These are phyloP conservation scores for Lichtheimia hyalospora DNA, from an alignment of 371 early-diverging fungal genomes.

Conservation along the genomic window DNA sequence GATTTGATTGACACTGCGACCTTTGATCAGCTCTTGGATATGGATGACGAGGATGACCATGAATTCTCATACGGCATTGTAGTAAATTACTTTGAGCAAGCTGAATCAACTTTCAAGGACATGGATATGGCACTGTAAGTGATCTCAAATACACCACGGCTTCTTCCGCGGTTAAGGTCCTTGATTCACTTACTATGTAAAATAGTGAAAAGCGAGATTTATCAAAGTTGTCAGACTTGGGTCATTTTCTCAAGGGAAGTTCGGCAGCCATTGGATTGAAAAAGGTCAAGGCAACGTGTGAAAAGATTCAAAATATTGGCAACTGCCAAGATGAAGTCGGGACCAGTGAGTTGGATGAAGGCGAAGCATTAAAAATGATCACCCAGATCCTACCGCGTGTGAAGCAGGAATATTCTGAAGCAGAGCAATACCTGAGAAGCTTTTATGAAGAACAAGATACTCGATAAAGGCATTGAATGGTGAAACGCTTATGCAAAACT, in stretches of 20 bases:
- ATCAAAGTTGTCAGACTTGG: constrained; percentile 70
- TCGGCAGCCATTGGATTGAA: constrained; percentile 87
- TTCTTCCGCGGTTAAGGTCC: too few relatives aligned
- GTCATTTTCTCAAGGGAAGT: constrained; percentile 92
- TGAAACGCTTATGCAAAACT: background rate
- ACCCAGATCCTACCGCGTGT: constrained; percentile 59
- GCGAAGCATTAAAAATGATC: constrained; percentile 66
- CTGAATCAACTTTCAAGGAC: constrained; percentile 63
- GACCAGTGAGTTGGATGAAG: constrained; percentile 44
- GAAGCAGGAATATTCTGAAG: constrained; percentile 75
- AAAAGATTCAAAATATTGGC: constrained; percentile 85
- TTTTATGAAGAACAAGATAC: constrained; percentile 64
- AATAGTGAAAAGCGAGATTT: constrained; percentile 69
- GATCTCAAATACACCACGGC: too few relatives aligned
- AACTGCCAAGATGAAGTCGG: constrained; percentile 73
- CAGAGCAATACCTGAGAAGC: constrained; percentile 69
- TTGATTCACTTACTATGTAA: background rate
- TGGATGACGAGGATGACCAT: constrained; percentile 81
- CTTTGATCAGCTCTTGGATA: constrained; percentile 79
- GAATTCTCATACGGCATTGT: constrained; percentile 75
- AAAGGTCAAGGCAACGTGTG: constrained; percentile 81
- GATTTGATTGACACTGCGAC: constrained; percentile 72
- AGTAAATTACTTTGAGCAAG: constrained; percentile 75
- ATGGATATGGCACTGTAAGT: constrained; percentile 75
- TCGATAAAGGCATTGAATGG: constrained; percentile 18